Conservation (phyloP, 75 land plant genomes). For the Picea glauca region DNA sequence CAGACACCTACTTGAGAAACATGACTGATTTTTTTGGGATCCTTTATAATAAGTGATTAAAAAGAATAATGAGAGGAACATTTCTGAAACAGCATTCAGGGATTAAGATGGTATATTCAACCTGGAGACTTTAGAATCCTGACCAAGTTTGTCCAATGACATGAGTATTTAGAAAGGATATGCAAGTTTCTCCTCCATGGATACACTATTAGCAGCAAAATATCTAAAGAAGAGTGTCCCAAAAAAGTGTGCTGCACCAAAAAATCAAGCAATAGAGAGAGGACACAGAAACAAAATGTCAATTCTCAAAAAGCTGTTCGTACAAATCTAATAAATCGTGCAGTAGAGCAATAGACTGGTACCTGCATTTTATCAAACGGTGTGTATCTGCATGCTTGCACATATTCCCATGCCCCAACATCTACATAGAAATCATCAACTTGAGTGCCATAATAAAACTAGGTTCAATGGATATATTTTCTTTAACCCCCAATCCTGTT, state of each 20-base stretch:
- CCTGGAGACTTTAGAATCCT: too few relatives aligned
- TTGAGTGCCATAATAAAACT: neutral
- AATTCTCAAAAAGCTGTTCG: neutral
- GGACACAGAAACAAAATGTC: neutral
- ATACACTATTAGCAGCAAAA: too few relatives aligned
- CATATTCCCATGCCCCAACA: conserved; percentile 87
- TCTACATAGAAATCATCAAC: conserved; percentile 32
- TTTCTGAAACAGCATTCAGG: too few relatives aligned
- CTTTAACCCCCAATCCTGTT: neutral
- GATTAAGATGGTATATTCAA: too few relatives aligned
- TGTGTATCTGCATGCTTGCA: conserved; percentile 65
- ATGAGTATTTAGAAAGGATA: too few relatives aligned
- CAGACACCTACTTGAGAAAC: too few relatives aligned
- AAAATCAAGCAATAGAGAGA: neutral
- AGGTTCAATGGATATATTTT: too few relatives aligned
- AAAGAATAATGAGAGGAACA: too few relatives aligned
- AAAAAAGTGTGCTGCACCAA: neutral
- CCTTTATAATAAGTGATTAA: too few relatives aligned
- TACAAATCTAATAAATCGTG: neutral
- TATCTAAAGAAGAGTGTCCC: neutral
- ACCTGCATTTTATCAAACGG: conserved; percentile 97
- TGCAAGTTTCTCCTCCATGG: too few relatives aligned
- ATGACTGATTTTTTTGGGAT: too few relatives aligned
- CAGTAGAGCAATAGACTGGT: neutral
- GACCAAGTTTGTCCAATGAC: too few relatives aligned